Evolutionary conservation across 208 protist species (phyloP), one percentile per base, ranked within the genome.

Genomic region (Leishmania aethiopica): DNA sequence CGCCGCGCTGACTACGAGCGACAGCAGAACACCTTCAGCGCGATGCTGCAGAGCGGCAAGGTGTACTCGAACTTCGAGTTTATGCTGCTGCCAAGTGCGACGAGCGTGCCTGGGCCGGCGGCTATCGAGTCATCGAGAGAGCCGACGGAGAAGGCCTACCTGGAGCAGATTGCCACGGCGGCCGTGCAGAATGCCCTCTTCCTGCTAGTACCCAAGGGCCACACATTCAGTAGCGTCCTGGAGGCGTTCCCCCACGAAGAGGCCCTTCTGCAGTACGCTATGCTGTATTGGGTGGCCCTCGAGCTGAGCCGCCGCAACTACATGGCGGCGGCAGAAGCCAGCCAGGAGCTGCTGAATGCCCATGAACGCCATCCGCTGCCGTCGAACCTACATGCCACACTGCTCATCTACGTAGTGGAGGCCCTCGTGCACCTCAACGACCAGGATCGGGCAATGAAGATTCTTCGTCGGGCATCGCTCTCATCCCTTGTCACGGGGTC

Each of bases 341-440:
- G 91, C 19, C 86, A 92, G 84, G 85, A 95, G 78, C 85, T 98
- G 67, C 87, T 98, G 76, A 80, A 75, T 73, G 79, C 90, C 37
- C 91, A 96, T 80, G 89, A 94, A 57, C 82, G 84, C 57, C 87
- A 88, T 55, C 89, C 90, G 7, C 82, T 96, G 51, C 90, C 90
- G 49, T 51, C 91, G 13, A 93, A 88, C 32, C 67, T 96, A 55
- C 92, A 96, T 80, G 89, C 90, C 32, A 93, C 92, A 37, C 84
- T 96, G 78, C 88, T 98, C 35, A 93, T 88, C 32, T 95, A 98
- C 85, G 85, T 95, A 53, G 91, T 95, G 45, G 92, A 96, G 87
- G 95, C 93, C 25, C 88, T 96, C 37, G 86, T 95, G 6, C 91
- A 96, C 81, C 86, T 98, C 17, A 95, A 95, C 89, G 92, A 98